These are phyloP conservation scores for Urostyla sp. DNA, from an alignment of 73 alveolate genomes.

Conservation along the genomic window DNA sequence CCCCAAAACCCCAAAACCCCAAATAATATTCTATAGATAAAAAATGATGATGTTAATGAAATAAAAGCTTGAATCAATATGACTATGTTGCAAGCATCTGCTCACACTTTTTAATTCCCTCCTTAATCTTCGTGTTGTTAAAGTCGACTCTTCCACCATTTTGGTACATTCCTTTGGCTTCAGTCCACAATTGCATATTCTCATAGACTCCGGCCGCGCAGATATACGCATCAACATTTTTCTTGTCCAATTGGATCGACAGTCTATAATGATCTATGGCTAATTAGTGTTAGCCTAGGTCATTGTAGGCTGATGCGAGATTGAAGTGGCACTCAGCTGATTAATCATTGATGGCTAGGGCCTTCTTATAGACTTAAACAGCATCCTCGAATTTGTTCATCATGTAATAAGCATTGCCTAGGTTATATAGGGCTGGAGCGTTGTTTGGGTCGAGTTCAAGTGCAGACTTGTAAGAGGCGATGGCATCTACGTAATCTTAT, in stretches of 20 bases:
- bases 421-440: conserved; percentile 79
- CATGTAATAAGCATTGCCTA: conserved; percentile 82
- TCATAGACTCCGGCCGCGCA: conserved; percentile 67
- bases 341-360: conserved; percentile 65
- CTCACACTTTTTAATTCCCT: not conserved
- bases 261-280: conserved; percentile 64
- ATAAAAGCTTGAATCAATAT: not conserved
- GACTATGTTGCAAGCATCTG: not conserved
- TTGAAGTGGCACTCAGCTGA: conserved; percentile 81
- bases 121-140: conserved; percentile 1
- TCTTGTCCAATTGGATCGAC: conserved; percentile 60
- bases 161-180: conserved; percentile 11
- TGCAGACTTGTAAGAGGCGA: conserved; percentile 55
- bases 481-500: conserved; percentile 67
- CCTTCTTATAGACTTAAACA: conserved; percentile 54
- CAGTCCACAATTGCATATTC: not conserved
- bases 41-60: not conserved
- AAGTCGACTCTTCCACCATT: not conserved
- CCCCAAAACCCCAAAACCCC: conserved; percentile 6
- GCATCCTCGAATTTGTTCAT: conserved; percentile 61
- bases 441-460: conserved; percentile 68
- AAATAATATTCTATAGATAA: not conserved
- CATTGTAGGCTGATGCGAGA: conserved; percentile 73
- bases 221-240: conserved; percentile 65
- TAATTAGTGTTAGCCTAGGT: conserved; percentile 45